Percentiles rank a stretch among this genome's conserved stretches.
phyloP scores from a whole-genome alignment of 1,284 basidiomycete genomes.

The Puccinia coronata region DNA sequence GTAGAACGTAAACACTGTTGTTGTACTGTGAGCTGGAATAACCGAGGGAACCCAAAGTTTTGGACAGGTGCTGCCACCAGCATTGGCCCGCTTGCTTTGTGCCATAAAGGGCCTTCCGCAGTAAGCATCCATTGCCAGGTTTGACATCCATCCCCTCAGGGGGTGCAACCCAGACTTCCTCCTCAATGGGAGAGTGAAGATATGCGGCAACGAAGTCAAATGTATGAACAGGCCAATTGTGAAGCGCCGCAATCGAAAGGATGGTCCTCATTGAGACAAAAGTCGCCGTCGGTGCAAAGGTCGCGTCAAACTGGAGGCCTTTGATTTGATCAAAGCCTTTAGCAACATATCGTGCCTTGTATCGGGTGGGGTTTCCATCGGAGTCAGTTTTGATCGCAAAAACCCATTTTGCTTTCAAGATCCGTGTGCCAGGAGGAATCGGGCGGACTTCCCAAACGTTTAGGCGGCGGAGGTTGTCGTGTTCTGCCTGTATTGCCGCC shows the following conservation, averaged over 20 bases:
- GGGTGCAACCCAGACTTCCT: background rate
- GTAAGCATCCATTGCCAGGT: background rate
- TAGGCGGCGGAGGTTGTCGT: background rate
- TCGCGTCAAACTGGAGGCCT: constrained; percentile 49
- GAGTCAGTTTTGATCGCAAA: constrained; percentile 32
- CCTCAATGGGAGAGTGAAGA: constrained; percentile 18
- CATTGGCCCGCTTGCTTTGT: background rate
- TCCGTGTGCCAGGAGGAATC: background rate
- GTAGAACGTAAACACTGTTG: background rate
- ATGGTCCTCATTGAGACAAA: constrained; percentile 7
- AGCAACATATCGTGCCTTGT: constrained; percentile 51
- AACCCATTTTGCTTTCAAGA: constrained; percentile 32
- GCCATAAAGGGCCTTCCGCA: constrained; percentile 12
- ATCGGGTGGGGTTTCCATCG: constrained; percentile 2
- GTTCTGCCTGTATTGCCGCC: background rate
- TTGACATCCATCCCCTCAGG: background rate
- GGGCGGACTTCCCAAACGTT: constrained; percentile 6
- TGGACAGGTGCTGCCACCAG: constrained; percentile 12
- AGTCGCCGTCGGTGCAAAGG: constrained; percentile 44
- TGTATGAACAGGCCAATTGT: constrained; percentile 12
- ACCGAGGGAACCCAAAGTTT: background rate
- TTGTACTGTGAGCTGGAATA: background rate
- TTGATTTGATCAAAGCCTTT: constrained; percentile 45
- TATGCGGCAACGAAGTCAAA: constrained; percentile 36
- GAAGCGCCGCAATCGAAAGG: background rate